These are phyloP conservation scores for Penicillium chermesinum DNA, from an alignment of 495 filamentous ascomycete species.

Conservation along the genomic window DNA sequence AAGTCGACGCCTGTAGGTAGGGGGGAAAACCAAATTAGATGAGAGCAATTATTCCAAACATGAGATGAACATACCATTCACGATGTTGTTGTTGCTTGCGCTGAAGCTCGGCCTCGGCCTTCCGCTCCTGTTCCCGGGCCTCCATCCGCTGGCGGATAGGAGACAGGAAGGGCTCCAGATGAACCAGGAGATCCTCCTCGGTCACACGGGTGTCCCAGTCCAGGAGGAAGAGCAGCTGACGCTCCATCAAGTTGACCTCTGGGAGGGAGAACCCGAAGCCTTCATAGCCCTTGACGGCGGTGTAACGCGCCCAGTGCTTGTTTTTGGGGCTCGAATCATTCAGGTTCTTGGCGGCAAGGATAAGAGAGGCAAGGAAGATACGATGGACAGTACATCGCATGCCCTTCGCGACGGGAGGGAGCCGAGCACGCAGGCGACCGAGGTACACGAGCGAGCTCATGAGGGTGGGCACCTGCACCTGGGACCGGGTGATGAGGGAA, in stretches of 20 bases:
- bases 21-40: too few species aligned
- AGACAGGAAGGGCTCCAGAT: slow-evolving; percentile 82
- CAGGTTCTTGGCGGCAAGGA: slow-evolving; percentile 73
- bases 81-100: slow-evolving; percentile 37
- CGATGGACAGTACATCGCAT: slow-evolving; percentile 94
- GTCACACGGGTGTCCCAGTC: slow-evolving; percentile 89
- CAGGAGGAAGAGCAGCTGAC: slow-evolving; percentile 87
- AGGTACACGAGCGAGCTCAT: slow-evolving; percentile 97
- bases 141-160: slow-evolving; percentile 61
- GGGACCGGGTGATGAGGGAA: slow-evolving; percentile 82
- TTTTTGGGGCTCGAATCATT: slow-evolving; percentile 97
- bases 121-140: slow-evolving; percentile 22
- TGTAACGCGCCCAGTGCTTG: slow-evolving; percentile 98
- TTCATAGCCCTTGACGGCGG: slow-evolving; percentile 65
- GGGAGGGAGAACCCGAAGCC: slow-evolving; percentile 87
- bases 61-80: slow-evolving; percentile 25
- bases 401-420: slow-evolving; percentile 93
- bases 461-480: slow-evolving; percentile 93
- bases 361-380: slow-evolving; percentile 76
- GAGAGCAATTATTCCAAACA: neutral
- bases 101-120: slow-evolving; percentile 28
- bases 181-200: slow-evolving; percentile 76
- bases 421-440: slow-evolving; percentile 68
- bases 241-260: slow-evolving; percentile 98
- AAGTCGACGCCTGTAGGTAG: slow-evolving; percentile 28